Conservation (phyloP, 148 eudicot genomes). For the Vaccinium macrocarpon region DNA sequence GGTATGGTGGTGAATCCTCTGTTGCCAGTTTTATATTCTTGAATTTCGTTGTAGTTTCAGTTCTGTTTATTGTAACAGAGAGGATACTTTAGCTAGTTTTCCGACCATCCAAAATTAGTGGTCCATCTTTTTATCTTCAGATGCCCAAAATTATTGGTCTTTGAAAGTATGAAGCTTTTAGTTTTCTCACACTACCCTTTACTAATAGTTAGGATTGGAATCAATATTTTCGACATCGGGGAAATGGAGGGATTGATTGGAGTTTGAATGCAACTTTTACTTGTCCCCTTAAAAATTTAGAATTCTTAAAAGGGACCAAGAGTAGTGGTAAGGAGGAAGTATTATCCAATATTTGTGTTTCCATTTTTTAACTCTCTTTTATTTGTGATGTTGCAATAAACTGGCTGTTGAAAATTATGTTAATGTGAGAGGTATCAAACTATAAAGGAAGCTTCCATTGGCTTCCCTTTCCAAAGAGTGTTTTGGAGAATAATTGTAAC, state of each 20-base stretch:
- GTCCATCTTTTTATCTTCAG: neutral
- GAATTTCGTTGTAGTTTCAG: neutral
- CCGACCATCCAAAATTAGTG: neutral
- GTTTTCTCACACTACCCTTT: neutral
- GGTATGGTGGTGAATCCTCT: constrained; percentile 39
- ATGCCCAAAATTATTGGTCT: neutral
- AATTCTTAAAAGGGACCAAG: neutral
- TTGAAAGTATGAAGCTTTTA: neutral
- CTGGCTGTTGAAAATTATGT: neutral
- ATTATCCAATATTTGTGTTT: constrained; percentile 5
- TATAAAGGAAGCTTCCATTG: neutral
- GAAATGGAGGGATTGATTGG: neutral
- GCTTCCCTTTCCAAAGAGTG: neutral
- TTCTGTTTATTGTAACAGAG: constrained; percentile 5
- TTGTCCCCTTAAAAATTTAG: neutral
- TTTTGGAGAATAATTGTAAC: neutral
- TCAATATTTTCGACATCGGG: neutral
- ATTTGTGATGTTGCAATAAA: neutral
- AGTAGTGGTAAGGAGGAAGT: neutral
- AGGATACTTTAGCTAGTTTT: neutral
- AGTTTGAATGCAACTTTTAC: neutral
- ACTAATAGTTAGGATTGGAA: neutral
- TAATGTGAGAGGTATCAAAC: neutral
- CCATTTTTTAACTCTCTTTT: neutral
- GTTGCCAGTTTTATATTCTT: constrained; percentile 6